Percentiles rank a stretch among this genome's conserved stretches.
These are phyloP conservation scores for Allium cepa DNA, from an alignment of 106 monocot genomes.

Conservation along the genomic window DNA sequence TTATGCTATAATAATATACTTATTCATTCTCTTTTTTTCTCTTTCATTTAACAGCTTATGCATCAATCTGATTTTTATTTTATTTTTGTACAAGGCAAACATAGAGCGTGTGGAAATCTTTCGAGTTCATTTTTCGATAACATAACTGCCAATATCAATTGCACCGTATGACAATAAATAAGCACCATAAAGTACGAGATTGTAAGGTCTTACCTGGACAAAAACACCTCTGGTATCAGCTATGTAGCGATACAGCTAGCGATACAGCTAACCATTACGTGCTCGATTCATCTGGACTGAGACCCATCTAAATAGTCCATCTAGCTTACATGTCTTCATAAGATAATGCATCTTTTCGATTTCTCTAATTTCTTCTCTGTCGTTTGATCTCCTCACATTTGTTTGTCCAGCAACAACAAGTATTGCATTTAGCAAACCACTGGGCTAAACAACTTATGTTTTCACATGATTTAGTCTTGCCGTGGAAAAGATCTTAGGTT, in stretches of 20 bases:
- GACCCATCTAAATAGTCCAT: constrained; percentile 93
- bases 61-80: no score
- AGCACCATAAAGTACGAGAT: neutral
- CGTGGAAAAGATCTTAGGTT: constrained; percentile 97
- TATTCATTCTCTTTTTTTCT: no score
- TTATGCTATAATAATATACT: no score
- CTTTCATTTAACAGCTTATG: no score
- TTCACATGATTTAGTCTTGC: constrained; percentile 93
- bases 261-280: constrained; percentile 79
- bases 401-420: constrained; percentile 79
- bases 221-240: constrained; percentile 82
- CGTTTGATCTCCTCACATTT: constrained; percentile 68
- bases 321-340: constrained; percentile 59
- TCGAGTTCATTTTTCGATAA: no score
- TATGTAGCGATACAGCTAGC: constrained; percentile 59
- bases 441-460: constrained; percentile 91
- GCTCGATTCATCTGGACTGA: constrained; percentile 75
- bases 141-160: no score
- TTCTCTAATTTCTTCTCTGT: constrained; percentile 87
- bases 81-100: no score
- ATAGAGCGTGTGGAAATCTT: no score
- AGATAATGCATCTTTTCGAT: constrained; percentile 90
- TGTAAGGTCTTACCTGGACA: constrained; percentile 53
- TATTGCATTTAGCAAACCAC: constrained; percentile 37
- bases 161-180: no score